These are phyloP conservation scores for Fusarium torulosum DNA, from an alignment of 2,329 filamentous ascomycete species.

Conservation along the genomic window DNA sequence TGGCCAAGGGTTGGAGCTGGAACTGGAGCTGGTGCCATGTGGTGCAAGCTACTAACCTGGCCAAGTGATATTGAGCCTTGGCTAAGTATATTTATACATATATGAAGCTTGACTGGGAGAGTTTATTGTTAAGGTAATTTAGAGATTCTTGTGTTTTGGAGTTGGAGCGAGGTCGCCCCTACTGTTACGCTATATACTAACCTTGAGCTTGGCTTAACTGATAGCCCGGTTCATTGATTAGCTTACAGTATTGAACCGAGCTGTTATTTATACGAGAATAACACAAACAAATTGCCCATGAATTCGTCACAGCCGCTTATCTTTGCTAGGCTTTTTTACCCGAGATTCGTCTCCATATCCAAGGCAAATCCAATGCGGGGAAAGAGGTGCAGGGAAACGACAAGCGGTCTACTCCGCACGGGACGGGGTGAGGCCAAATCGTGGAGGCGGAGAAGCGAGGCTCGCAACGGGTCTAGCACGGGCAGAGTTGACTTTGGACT, in stretches of 20 bases:
- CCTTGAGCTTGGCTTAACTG: background rate
- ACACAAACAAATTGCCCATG: background rate
- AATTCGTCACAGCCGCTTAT: slow-evolving; percentile 8
- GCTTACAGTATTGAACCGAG: background rate
- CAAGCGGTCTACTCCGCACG: slow-evolving; percentile 40
- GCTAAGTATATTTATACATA: background rate
- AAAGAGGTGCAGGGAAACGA: slow-evolving; percentile 16
- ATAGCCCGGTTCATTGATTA: background rate
- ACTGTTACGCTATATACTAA: background rate
- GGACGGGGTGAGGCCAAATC: slow-evolving; percentile 32
- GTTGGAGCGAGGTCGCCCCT: background rate
- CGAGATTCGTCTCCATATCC: slow-evolving; percentile 28
- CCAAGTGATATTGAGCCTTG: background rate
- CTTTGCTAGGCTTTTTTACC: slow-evolving; percentile 16
- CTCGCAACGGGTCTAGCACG: slow-evolving; percentile 29
- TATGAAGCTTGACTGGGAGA: background rate
- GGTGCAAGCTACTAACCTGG: background rate
- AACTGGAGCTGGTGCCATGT: background rate
- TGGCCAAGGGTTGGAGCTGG: background rate
- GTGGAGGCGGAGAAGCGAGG: slow-evolving; percentile 30
- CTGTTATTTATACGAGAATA: background rate
- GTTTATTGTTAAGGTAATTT: slow-evolving; percentile 6
- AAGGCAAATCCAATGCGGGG: slow-evolving; percentile 31
- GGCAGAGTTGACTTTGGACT: slow-evolving; percentile 14
- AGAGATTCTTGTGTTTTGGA: slow-evolving; percentile 1